These are phyloP conservation scores for Alternaria sp. DNA, from an alignment of 2,329 filamentous ascomycete species.

Conservation along the genomic window DNA sequence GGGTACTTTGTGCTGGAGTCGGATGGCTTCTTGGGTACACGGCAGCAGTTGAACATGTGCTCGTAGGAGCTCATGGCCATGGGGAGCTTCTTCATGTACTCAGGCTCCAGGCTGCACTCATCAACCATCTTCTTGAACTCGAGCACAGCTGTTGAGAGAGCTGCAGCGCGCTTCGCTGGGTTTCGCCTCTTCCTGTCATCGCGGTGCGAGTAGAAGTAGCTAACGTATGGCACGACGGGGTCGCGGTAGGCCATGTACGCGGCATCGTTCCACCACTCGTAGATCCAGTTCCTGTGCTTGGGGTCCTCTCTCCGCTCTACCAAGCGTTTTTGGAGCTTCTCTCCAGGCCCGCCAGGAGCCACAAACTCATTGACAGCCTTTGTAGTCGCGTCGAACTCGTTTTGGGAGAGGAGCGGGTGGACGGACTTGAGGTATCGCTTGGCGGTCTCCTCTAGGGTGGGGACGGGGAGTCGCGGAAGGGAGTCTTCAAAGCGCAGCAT, in stretches of 20 bases:
- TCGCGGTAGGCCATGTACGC: conserved; percentile 94
- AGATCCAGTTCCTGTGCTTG: conserved; percentile 88
- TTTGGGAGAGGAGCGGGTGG: conserved; percentile 71
- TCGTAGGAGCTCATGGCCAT: conserved; percentile 99
- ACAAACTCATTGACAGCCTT: conserved; percentile 89
- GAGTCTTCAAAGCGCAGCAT: conserved; percentile 88
- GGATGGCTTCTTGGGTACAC: conserved; percentile 79
- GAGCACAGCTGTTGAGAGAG: conserved; percentile 81
- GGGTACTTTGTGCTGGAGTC: conserved; percentile 86
- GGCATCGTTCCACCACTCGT: conserved; percentile 97
- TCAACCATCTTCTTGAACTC: conserved; percentile 97
- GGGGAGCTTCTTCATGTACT: conserved; percentile 98
- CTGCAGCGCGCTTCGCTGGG: conserved; percentile 90
- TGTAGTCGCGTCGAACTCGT: conserved; percentile 75
- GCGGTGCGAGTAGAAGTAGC: conserved; percentile 98
- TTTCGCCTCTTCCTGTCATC: conserved; percentile 88
- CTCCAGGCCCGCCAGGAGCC: conserved; percentile 81
- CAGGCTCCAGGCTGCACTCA: conserved; percentile 80
- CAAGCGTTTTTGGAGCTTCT: conserved; percentile 86
- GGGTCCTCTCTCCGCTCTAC: conserved; percentile 79
- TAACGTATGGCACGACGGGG: conserved; percentile 96
- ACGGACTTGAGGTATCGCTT: conserved; percentile 81
- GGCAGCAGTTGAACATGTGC: conserved; percentile 97
- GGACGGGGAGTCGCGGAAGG: conserved; percentile 79
- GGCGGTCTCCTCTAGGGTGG: conserved; percentile 81